A percentile compares a stretch with the other conserved stretches of the same genome.
Evolutionary conservation across 148 eudicot species (phyloP).

Genomic region (Hydrangea macrophylla): DNA sequence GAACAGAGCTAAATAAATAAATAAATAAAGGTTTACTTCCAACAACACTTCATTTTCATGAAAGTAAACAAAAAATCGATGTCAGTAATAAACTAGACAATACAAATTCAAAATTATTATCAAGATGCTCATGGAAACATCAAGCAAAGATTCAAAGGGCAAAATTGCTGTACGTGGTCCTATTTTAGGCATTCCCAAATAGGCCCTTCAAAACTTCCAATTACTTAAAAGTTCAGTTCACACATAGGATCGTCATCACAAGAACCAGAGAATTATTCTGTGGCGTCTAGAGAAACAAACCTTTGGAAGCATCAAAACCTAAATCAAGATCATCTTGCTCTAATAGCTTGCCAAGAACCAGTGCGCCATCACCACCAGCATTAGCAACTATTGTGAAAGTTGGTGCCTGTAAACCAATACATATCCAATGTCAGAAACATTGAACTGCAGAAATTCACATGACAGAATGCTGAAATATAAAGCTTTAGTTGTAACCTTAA

Average conservation of each 20-base stretch:
- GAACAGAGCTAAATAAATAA: too few relatives aligned
- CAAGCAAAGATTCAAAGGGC: neutral
- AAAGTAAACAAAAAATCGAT: neutral
- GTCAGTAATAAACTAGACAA: neutral
- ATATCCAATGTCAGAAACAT: neutral
- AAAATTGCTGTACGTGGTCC: neutral
- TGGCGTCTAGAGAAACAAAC: conserved; percentile 28
- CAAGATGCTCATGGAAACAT: neutral
- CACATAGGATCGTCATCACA: neutral
- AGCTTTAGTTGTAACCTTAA: conserved; percentile 47
- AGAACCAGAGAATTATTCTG: neutral
- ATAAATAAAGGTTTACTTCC: neutral
- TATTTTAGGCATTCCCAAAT: neutral
- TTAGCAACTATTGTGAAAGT: conserved; percentile 71
- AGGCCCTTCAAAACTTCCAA: neutral
- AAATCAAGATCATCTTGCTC: conserved; percentile 71
- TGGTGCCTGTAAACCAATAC: conserved; percentile 56
- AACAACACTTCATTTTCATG: neutral
- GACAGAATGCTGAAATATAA: neutral
- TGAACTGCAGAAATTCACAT: conserved; percentile 2
- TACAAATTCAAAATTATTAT: neutral
- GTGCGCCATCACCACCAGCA: conserved; percentile 82
- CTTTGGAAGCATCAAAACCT: conserved; percentile 93
- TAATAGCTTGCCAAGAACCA: conserved; percentile 82
- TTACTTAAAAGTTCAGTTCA: neutral